Percentiles rank a stretch among this genome's conserved stretches.
Evolutionary conservation across 73 alveolate species (phyloP).

Genomic region (Diophrys appendiculata): DNA sequence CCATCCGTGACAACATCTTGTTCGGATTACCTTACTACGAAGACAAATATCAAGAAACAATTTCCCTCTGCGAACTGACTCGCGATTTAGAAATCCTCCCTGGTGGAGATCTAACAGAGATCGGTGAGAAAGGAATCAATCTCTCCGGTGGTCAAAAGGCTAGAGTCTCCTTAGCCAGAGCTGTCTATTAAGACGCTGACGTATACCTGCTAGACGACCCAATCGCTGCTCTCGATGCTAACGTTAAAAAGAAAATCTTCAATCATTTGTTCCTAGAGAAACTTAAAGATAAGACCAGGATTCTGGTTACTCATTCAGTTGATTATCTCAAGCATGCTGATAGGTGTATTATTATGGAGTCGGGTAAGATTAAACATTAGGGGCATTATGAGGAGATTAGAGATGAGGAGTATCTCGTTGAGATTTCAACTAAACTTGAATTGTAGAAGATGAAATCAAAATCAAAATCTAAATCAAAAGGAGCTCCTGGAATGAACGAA

Average conservation of each 20-base stretch:
- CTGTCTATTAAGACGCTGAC: slow-evolving; percentile 88
- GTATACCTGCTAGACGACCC: slow-evolving; percentile 87
- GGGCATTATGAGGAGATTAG: slow-evolving; percentile 61
- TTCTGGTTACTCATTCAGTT: slow-evolving; percentile 93
- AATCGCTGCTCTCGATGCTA: slow-evolving; percentile 94
- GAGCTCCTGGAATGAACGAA: neutral
- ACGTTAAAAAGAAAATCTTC: slow-evolving; percentile 88
- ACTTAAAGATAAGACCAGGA: slow-evolving; percentile 84
- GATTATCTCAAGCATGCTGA: slow-evolving; percentile 84
- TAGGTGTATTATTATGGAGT: slow-evolving; percentile 77
- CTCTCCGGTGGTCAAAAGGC: slow-evolving; percentile 97
- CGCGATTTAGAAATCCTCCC: slow-evolving; percentile 86
- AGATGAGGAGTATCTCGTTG: slow-evolving; percentile 29
- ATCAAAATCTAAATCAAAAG: neutral
- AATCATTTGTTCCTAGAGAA: slow-evolving; percentile 76
- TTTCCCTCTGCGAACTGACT: slow-evolving; percentile 70
- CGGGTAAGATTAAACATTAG: slow-evolving; percentile 63
- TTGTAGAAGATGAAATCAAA: neutral
- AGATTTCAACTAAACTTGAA: neutral
- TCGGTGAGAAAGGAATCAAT: slow-evolving; percentile 97
- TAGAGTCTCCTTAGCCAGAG: slow-evolving; percentile 95
- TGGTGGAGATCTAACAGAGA: slow-evolving; percentile 93
- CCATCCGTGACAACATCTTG: slow-evolving; percentile 88
- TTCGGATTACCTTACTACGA: slow-evolving; percentile 78
- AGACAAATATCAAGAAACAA: slow-evolving; percentile 71